These are phyloP conservation scores for Spathaspora boniae DNA, from an alignment of 805 yeast genomes.

Conservation along the genomic window DNA sequence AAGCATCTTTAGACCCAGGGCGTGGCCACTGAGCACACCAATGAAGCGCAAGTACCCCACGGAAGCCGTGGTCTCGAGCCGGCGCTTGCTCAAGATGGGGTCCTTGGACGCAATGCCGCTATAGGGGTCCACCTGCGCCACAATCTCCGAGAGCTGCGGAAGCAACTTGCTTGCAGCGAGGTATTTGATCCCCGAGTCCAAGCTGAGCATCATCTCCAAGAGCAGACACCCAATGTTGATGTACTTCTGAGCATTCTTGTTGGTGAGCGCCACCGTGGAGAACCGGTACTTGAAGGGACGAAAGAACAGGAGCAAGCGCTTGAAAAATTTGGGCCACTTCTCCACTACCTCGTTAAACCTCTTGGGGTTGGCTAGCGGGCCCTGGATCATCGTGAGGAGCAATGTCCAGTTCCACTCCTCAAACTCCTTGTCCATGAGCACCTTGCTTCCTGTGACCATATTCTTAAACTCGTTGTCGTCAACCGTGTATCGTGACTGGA, in stretches of 20 bases:
- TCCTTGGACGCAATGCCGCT: constrained; percentile 72
- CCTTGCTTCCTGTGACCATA: constrained; percentile 64
- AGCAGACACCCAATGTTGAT: constrained; percentile 74
- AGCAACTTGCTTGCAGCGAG: constrained; percentile 70
- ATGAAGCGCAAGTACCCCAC: constrained; percentile 76
- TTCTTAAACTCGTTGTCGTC: constrained; percentile 69
- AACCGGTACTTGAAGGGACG: constrained; percentile 90
- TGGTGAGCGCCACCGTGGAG: constrained; percentile 37
- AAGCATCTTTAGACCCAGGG: constrained; percentile 63
- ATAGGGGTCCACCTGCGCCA: constrained; percentile 79
- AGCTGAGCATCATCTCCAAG: constrained; percentile 58
- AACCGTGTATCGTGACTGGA: constrained; percentile 21
- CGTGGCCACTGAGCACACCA: constrained; percentile 62
- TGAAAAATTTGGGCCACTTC: constrained; percentile 79
- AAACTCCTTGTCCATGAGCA: constrained; percentile 73
- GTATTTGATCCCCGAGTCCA: constrained; percentile 63
- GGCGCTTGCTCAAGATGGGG: constrained; percentile 62
- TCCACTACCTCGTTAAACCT: constrained; percentile 71
- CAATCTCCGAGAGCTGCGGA: constrained; percentile 85
- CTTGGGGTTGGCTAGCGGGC: constrained; percentile 72
- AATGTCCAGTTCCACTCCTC: constrained; percentile 86
- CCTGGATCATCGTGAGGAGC: constrained; percentile 68
- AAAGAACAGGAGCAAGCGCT: constrained; percentile 78
- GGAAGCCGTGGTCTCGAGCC: constrained; percentile 63
- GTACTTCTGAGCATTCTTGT: constrained; percentile 47